Base-by-base conservation (phyloP, 1,139 yeast species). In the Suhomyces guaymorum region DNA sequence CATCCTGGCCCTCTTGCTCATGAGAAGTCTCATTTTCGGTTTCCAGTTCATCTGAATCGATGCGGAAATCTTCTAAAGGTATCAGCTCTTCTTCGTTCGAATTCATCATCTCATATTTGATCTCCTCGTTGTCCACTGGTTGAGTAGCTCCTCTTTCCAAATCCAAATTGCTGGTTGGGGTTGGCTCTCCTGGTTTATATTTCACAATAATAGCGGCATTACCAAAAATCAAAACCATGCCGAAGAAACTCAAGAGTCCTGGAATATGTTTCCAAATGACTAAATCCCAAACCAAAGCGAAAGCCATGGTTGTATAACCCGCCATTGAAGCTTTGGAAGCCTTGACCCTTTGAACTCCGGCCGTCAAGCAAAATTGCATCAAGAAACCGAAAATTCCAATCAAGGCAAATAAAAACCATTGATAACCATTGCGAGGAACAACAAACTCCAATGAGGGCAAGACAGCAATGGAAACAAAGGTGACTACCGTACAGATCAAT, bases 251-350 rank as follows among this genome's bases (percentile, higher is more conserved):
- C 64, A 85, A 70, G 15, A 77, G 39, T 15, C 80, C 82, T 0
- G 96, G 96, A 22, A 80, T 57, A 52, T 82, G 88, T 39, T 78
- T 73, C 81, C 89, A 88, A 25, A 88, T 65, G 1, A 78, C 38
- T 24, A 79, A 64, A 52, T 89, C 96, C 79, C 90, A 82, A 22
- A 83, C 45, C n/a, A 87, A 63, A 0, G 96, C 92, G 62, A 83
- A 87, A 1, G 88, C 62, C 70, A 89, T 73, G 50, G 82, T 87
- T 2, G 88, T 72, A 57, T 89, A 89, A 5, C 77, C 65, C 74
- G 86, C 82, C 42, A 85, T 70, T 4, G 92, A 72, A 0, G 90
- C 89, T 39, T 87, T 73, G 2, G 89, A 80, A 1, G 96, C 95
- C 41, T 73, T 71, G 43, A 86, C 96, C 39, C 88, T 66, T 56